A percentile compares a stretch with the other conserved stretches of the same genome.
Evolutionary conservation across 129 eudicot species (phyloP).

Genomic region (Flaveria bidentis): DNA sequence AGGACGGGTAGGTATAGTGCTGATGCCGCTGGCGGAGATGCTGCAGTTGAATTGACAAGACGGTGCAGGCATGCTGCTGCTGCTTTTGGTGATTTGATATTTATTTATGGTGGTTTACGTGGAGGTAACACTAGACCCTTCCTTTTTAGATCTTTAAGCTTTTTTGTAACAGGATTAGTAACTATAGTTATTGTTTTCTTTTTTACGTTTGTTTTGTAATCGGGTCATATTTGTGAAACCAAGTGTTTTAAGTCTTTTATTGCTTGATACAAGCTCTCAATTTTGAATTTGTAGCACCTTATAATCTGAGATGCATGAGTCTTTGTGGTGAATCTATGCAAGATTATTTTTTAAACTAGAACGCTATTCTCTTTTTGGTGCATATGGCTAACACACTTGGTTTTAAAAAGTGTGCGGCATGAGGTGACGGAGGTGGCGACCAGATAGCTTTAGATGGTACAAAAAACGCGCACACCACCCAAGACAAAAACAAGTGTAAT

Average conservation of each 20-base stretch:
- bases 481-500: neutral
- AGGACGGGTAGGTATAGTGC: slow-evolving; percentile 95
- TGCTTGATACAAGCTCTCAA: slow-evolving; percentile 8
- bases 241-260: neutral
- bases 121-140: slow-evolving; percentile 66
- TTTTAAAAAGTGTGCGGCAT: too few relatives aligned
- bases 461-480: slow-evolving; percentile 17
- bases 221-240: neutral
- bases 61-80: slow-evolving; percentile 98
- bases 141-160: neutral
- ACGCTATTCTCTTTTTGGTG: neutral
- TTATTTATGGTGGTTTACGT: slow-evolving; percentile 93
- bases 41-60: slow-evolving; percentile 90
- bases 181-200: neutral
- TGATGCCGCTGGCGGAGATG: slow-evolving; percentile 98
- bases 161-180: neutral
- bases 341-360: neutral
- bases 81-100: slow-evolving; percentile 88
- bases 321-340: neutral
- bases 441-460: neutral
- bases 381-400: too few relatives aligned
- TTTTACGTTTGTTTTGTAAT: neutral
- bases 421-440: too few relatives aligned
- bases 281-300: slow-evolving; percentile 6
- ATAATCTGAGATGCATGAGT: neutral